Evolutionary conservation across 2,329 filamentous ascomycete species (phyloP).

Genomic region (Keithomyces neogunnii): DNA sequence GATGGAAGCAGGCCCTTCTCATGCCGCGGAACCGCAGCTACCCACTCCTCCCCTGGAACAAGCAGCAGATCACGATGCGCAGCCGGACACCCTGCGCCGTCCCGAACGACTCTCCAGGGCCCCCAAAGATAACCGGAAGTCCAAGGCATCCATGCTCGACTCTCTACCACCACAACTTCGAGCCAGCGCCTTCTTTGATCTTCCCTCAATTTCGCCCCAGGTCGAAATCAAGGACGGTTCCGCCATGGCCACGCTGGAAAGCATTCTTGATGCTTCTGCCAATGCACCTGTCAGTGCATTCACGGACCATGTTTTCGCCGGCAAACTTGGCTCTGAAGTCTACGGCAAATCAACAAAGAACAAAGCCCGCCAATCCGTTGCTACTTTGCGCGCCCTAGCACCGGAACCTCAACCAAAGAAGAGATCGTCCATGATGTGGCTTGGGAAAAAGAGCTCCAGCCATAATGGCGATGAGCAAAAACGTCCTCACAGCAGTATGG

Average conservation of each 20-base stretch:
- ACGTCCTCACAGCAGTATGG: conserved; percentile 14
- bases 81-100: conserved; percentile 18
- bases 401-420: conserved; percentile 31
- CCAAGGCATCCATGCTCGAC: conserved; percentile 19
- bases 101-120: conserved; percentile 25
- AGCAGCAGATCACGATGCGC: conserved; percentile 10
- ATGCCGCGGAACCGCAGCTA: conserved; percentile 4
- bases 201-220: conserved; percentile 42
- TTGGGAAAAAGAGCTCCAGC: conserved; percentile 31
- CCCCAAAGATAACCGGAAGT: conserved; percentile 24
- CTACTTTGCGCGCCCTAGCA: conserved; percentile 15
- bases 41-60: conserved; percentile 9
- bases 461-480: conserved; percentile 19
- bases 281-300: conserved; percentile 84
- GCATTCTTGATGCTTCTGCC: conserved; percentile 83
- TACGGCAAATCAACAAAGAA: conserved; percentile 56
- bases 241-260: conserved; percentile 81
- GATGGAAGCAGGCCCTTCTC: conserved; percentile 10
- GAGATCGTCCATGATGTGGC: conserved; percentile 39
- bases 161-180: conserved; percentile 72
- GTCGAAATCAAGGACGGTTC: conserved; percentile 66
- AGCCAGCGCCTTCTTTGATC: conserved; percentile 86
- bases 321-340: conserved; percentile 64
- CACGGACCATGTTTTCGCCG: conserved; percentile 78
- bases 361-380: conserved; percentile 23